Evolutionary conservation across 2,329 filamentous ascomycete species (phyloP).

Genomic region (Alternaria hordeiaustralica): DNA sequence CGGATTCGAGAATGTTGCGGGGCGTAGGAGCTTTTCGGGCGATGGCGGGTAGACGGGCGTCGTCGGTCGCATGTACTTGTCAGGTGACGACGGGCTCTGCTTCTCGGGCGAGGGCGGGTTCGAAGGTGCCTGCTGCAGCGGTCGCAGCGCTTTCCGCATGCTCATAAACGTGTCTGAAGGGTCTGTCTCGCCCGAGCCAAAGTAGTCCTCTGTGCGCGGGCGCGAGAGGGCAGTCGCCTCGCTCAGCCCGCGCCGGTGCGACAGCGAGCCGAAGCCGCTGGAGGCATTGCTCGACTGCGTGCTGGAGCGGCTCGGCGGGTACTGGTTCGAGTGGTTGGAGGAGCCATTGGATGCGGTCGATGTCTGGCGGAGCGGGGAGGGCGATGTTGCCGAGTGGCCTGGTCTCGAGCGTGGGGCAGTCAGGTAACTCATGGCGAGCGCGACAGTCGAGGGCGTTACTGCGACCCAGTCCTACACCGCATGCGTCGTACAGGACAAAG

Average conservation of each 20-base stretch:
- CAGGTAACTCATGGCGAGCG: conserved; percentile 46
- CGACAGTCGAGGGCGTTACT: conserved; percentile 16
- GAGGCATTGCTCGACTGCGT: conserved; percentile 77
- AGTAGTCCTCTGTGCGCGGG: conserved; percentile 58
- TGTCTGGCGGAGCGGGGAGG: conserved; percentile 63
- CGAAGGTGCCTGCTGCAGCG: conserved; percentile 42
- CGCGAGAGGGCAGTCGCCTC: conserved; percentile 67
- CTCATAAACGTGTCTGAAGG: conserved; percentile 73
- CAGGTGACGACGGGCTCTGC: conserved; percentile 8
- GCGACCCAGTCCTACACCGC: conserved; percentile 23
- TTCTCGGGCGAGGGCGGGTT: conserved; percentile 35
- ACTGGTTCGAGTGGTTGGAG: conserved; percentile 67
- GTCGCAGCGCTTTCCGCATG: conserved; percentile 77
- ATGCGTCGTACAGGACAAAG: conserved; percentile 38
- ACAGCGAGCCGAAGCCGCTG: conserved; percentile 55
- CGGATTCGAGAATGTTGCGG: conserved; percentile 10
- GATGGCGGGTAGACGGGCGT: conserved; percentile 3
- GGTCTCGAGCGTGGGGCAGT: conserved; percentile 49
- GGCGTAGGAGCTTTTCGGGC: conserved; percentile 34
- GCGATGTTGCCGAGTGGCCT: conserved; percentile 49
- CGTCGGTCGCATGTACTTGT: conserved; percentile 4
- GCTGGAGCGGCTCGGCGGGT: conserved; percentile 68
- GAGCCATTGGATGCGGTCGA: conserved; percentile 76
- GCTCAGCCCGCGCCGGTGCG: conserved; percentile 78
- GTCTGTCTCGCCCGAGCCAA: conserved; percentile 49